phyloP scores from a whole-genome alignment of 768 basidiomycete species.

The Leccinum subtestaceum region DNA sequence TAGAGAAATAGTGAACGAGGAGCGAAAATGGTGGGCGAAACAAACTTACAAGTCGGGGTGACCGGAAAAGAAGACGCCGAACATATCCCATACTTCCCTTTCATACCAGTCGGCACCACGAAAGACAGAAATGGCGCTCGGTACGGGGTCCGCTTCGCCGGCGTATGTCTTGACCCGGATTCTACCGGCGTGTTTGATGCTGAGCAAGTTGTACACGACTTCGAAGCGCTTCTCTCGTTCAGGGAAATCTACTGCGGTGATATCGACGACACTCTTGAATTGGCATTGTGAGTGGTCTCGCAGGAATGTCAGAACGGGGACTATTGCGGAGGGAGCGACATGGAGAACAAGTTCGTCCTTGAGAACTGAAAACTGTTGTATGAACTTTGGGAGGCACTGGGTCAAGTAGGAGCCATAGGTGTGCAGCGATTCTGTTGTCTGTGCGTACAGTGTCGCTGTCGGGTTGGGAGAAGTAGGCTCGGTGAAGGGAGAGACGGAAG shows the following conservation, averaged over 20 bases:
- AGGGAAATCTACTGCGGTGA: conserved; percentile 94
- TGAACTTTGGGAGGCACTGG: conserved; percentile 92
- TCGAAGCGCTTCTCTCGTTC: conserved; percentile 93
- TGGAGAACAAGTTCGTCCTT: conserved; percentile 95
- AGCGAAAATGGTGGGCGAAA: conserved; percentile 7
- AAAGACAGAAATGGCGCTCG: conserved; percentile 76
- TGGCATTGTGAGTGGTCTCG: conserved; percentile 95
- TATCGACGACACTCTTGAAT: conserved; percentile 90
- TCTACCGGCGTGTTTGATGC: conserved; percentile 71
- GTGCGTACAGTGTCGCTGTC: conserved; percentile 64
- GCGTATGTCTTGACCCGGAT: conserved; percentile 98
- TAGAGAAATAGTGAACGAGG: conserved; percentile 30
- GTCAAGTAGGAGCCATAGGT: conserved; percentile 90
- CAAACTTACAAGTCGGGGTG: conserved; percentile 90
- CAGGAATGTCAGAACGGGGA: conserved; percentile 87
- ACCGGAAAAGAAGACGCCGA: conserved; percentile 91
- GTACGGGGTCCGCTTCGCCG: conserved; percentile 88
- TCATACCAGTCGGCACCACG: conserved; percentile 98
- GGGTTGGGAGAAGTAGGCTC: conserved; percentile 91
- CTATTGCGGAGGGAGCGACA: conserved; percentile 73
- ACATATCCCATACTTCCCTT: conserved; percentile 97
- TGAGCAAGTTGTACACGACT: conserved; percentile 93
- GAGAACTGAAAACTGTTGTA: conserved; percentile 96
- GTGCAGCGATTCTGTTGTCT: conserved; percentile 77
- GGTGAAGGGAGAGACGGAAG: conserved; percentile 75